Evolutionary conservation across 768 basidiomycete species (phyloP).

Genomic region (Tremella yokohamensis): DNA sequence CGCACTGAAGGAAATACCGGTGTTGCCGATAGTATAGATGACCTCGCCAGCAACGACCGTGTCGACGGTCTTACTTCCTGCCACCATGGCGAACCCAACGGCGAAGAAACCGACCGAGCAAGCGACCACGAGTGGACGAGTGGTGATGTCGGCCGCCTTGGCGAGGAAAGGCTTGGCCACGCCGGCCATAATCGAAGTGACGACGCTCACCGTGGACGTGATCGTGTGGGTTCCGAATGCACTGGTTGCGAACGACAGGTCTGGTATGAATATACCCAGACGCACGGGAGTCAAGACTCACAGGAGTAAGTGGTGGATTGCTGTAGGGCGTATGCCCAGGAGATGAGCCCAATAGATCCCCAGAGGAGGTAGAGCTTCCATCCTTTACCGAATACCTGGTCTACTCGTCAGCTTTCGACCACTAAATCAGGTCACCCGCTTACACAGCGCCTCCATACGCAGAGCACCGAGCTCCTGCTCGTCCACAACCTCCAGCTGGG

Average conservation of each 20-base stretch:
- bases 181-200: slow-evolving; percentile 39
- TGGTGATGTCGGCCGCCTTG: slow-evolving; percentile 51
- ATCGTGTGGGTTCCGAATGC: neutral
- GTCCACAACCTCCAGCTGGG: neutral
- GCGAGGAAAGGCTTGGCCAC: slow-evolving; percentile 62
- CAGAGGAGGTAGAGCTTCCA: slow-evolving; percentile 1
- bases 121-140: slow-evolving; percentile 11
- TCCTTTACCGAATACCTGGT: neutral
- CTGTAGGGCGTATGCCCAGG: neutral
- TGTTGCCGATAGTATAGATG: slow-evolving; percentile 41
- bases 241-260: neutral
- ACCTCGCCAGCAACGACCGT: slow-evolving; percentile 32
- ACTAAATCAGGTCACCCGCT: neutral
- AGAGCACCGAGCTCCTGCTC: slow-evolving; percentile 1
- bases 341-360: neutral
- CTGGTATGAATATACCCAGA: neutral
- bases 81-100: slow-evolving; percentile 47
- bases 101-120: slow-evolving; percentile 38
- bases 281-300: neutral
- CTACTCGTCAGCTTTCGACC: neutral
- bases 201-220: slow-evolving; percentile 34
- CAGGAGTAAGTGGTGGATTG: neutral
- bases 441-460: slow-evolving; percentile 1
- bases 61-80: slow-evolving; percentile 32
- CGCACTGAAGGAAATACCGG: slow-evolving; percentile 41